These are phyloP conservation scores for Teratosphaeria zuluensis DNA, from an alignment of 2,329 filamentous ascomycete species.

Conservation along the genomic window DNA sequence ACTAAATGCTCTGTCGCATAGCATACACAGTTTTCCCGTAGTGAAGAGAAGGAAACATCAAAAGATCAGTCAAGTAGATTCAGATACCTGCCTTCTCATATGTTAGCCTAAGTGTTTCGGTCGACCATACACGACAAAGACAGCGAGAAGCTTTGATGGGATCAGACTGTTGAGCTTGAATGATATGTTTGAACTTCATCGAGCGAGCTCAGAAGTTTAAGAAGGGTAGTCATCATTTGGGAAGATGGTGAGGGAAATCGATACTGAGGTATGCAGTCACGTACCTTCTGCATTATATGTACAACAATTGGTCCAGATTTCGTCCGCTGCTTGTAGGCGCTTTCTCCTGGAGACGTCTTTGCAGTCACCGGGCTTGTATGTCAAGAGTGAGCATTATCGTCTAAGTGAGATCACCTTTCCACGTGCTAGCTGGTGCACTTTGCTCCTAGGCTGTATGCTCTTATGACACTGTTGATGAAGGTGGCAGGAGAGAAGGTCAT, in stretches of 20 bases:
- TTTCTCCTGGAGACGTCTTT: background rate
- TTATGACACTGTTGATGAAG: background rate
- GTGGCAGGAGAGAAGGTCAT: background rate
- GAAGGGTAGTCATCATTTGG: conserved; percentile 3
- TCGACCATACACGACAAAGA: background rate
- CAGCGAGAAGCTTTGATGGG: background rate
- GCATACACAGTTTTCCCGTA: background rate
- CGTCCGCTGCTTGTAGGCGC: background rate
- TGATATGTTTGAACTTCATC: conserved; percentile 24
- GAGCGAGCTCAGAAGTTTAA: conserved; percentile 6
- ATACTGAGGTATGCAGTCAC: background rate
- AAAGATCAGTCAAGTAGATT: background rate
- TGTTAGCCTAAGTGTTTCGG: background rate
- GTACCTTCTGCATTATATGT: background rate
- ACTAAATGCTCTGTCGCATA: too few species aligned
- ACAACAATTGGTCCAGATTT: background rate
- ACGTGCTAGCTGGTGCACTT: background rate
- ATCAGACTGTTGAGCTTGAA: conserved; percentile 50
- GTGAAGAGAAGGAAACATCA: background rate
- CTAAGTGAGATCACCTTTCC: background rate
- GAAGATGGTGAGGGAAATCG: background rate
- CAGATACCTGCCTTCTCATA: background rate
- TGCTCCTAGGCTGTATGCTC: too few species aligned
- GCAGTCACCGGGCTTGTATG: background rate
- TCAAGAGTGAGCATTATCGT: background rate